Evolutionary conservation across 257 asterid genomes (phyloP).

Genomic region (Jaltomata sinuosa): DNA sequence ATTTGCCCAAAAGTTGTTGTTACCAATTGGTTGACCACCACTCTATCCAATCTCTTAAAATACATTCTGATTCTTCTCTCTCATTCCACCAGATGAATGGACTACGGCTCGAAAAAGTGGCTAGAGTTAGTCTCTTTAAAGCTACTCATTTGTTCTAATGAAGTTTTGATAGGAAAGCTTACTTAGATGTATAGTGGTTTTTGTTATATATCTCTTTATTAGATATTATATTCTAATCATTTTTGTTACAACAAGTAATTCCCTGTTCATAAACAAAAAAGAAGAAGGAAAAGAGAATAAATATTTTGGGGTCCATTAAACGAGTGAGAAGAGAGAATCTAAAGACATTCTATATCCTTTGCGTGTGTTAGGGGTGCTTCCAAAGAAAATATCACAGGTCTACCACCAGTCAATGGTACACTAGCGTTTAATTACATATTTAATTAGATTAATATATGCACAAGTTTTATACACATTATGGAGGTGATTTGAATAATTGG

Average conservation of each 20-base stretch:
- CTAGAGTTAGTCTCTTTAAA: too few relatives aligned
- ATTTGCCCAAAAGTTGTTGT: too few relatives aligned
- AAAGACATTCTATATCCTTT: neutral
- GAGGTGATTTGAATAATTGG: neutral
- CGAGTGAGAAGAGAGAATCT: neutral
- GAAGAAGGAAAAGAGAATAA: neutral
- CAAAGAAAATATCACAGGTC: neutral
- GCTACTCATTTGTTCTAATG: too few relatives aligned
- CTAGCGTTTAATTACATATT: neutral
- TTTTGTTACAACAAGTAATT: neutral
- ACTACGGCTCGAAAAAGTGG: too few relatives aligned
- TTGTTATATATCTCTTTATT: too few relatives aligned
- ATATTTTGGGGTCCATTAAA: neutral
- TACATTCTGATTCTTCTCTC: too few relatives aligned
- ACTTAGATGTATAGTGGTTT: too few relatives aligned
- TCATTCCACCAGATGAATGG: too few relatives aligned
- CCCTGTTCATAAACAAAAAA: neutral
- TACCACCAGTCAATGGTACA: neutral
- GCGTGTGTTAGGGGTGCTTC: neutral
- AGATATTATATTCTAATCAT: too few relatives aligned
- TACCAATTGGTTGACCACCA: too few relatives aligned
- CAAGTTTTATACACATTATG: neutral
- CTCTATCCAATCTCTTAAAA: too few relatives aligned
- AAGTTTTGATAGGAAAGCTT: too few relatives aligned
- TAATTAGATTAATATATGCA: neutral